Base-by-base conservation (phyloP, 2,329 filamentous ascomycete genomes). In the Ceratocystis destructans region DNA sequence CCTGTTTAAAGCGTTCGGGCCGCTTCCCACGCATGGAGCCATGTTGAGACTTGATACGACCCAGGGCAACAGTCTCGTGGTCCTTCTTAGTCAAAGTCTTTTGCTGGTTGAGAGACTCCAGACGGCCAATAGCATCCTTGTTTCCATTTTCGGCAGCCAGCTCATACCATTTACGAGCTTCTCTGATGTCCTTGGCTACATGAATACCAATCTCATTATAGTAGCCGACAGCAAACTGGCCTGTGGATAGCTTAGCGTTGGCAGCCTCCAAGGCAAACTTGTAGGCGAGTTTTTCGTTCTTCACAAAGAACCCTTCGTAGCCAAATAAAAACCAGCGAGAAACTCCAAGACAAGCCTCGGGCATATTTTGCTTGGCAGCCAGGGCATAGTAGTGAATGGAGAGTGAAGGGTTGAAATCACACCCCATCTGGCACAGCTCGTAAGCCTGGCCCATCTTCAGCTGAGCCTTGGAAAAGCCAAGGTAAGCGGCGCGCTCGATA, bases 301-400 rank as follows among this genome's bases (percentile, higher is more conserved):
- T 97, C 68, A 89, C 84, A 73, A 99, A 96, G 5, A 95, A 82
- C 25, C 87, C 88, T 70, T 97, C 93, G 70, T 94, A 92, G 2
- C 94, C 94, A 72, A 96, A 97, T 33, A 99, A 81, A 73, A 97
- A 99, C 94, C 94, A 99, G 76, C 96, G 94, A 76, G 93, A 97
- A 69, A 99, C 91, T 33, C 93, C 91, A 76, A 99, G 88, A 68
- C 96, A 91, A 0, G 93, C 94, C 74, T 99, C 94, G 0, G 91
- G 81, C 72, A 97, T 91, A 20, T 92, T 93, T 76, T 97, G 94
- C 70, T 89, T 87, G 12, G 94, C 89, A 25, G 94, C 93, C 41
- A 99, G 81, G 46, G 90, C 90, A 73, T 97, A 96, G 78, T 99
- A 99, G 74, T 99, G 94, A 65, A 99, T 77, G 0, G 93, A 97